Conservation (phyloP, 2,329 filamentous ascomycete species). For the Xylaria sp. region DNA sequence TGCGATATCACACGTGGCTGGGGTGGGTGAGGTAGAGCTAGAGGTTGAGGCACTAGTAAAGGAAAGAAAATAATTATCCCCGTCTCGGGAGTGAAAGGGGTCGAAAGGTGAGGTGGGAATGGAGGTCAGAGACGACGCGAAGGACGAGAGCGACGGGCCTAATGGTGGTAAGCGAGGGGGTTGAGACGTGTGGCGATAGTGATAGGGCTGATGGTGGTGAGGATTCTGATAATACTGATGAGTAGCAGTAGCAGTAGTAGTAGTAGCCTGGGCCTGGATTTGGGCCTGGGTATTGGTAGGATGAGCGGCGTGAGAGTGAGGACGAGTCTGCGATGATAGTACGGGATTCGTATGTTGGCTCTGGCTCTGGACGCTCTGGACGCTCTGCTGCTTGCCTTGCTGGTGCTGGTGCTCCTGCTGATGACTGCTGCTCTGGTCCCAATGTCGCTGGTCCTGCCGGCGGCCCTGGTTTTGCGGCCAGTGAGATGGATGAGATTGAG, state of each 20-base stretch:
- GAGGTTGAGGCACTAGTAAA: not conserved
- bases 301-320: conserved; percentile 12
- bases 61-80: conserved; percentile 25
- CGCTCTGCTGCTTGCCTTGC: conserved; percentile 5
- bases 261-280: too few relatives aligned
- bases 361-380: not conserved
- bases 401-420: conserved; percentile 18
- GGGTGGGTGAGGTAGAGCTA: conserved; percentile 17
- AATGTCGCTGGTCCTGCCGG: conserved; percentile 3
- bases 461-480: not conserved
- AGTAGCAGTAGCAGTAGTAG: too few relatives aligned
- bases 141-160: conserved; percentile 22
- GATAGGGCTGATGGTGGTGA: conserved; percentile 15
- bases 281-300: not conserved
- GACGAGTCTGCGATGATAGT: conserved; percentile 14
- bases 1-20: conserved; percentile 34
- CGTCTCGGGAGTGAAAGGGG: conserved; percentile 20
- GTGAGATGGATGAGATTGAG: conserved; percentile 29
- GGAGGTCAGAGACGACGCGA: conserved; percentile 16
- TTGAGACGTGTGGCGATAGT: conserved; percentile 22
- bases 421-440: not conserved
- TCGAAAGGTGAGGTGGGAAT: conserved; percentile 35
- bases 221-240: too few relatives aligned
- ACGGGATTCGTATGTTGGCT: conserved; percentile 17
- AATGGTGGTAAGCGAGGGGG: conserved; percentile 40